These are phyloP conservation scores for Arabidopsis arenosa DNA, from an alignment of 345 rosid species.

Conservation along the genomic window DNA sequence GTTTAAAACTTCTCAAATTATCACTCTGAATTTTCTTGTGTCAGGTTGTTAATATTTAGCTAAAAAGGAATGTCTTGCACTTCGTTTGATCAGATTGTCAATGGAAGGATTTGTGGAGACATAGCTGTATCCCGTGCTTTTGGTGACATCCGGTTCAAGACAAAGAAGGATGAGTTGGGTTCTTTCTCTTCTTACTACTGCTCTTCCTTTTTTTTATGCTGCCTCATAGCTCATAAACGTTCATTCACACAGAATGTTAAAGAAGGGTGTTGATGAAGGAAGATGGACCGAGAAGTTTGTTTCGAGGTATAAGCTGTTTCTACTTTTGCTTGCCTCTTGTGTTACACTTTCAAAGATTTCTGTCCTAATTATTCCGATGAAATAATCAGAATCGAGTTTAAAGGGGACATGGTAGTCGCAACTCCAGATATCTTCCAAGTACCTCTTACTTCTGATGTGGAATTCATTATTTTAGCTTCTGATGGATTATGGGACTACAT, in stretches of 20 bases:
- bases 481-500: slow-evolving; percentile 99
- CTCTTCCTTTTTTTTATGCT: neutral
- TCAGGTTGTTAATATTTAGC: no score
- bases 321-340: neutral
- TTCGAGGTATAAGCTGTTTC: slow-evolving; percentile 61
- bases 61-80: no score
- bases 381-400: slow-evolving; percentile 61
- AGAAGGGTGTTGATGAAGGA: slow-evolving; percentile 83
- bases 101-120: slow-evolving; percentile 96
- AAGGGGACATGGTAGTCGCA: slow-evolving; percentile 77
- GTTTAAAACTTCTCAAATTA: neutral
- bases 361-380: neutral
- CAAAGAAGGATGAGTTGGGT: slow-evolving; percentile 81
- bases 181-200: slow-evolving; percentile 34
- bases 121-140: slow-evolving; percentile 96
- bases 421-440: slow-evolving; percentile 77
- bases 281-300: slow-evolving; percentile 89
- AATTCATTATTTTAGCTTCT: slow-evolving; percentile 80
- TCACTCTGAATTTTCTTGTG: neutral
- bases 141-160: slow-evolving; percentile 89
- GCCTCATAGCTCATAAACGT: slow-evolving; percentile 22
- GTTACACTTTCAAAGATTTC: neutral
- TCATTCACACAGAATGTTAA: slow-evolving; percentile 69
- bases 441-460: slow-evolving; percentile 75
- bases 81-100: slow-evolving; percentile 55